Evolutionary conservation across 768 basidiomycete species (phyloP).

Genomic region (Lactarius hengduanensis): DNA sequence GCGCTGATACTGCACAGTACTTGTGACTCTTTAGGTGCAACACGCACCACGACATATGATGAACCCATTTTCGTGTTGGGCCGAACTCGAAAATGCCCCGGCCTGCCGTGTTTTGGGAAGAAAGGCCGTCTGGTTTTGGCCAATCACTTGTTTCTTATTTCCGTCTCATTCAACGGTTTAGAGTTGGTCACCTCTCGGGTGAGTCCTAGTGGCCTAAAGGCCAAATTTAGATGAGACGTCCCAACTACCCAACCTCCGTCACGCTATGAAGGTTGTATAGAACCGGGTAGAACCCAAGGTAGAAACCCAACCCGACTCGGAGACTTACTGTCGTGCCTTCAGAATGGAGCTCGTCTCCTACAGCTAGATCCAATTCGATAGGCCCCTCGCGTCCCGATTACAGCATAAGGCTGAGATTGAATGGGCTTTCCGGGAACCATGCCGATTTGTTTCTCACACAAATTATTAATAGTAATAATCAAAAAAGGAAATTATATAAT

Average conservation of each 20-base stretch:
- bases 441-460: too few relatives aligned
- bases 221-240: conserved; percentile 45
- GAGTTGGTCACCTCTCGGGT: neutral
- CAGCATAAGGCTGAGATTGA: too few relatives aligned
- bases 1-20: neutral
- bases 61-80: neutral
- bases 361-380: too few relatives aligned
- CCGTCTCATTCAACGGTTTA: neutral
- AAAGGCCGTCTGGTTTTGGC: neutral
- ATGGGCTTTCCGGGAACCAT: too few relatives aligned
- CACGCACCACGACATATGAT: neutral
- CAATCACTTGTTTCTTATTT: neutral
- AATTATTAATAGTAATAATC: too few relatives aligned
- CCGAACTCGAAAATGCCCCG: neutral
- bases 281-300: too few relatives aligned
- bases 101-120: neutral
- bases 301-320: too few relatives aligned
- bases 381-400: too few relatives aligned
- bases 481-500: too few relatives aligned
- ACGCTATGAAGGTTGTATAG: too few relatives aligned
- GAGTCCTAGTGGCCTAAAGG: conserved; percentile 32
- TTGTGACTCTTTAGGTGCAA: neutral
- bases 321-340: conserved; percentile 37
- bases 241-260: too few relatives aligned
- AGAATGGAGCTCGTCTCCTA: conserved; percentile 66